A percentile compares a stretch with the other conserved stretches of the same genome.
These are phyloP conservation scores for Sphagnum tenellum DNA, from an alignment of 225 moss, liverwort and hornwort species.

Conservation along the genomic window DNA sequence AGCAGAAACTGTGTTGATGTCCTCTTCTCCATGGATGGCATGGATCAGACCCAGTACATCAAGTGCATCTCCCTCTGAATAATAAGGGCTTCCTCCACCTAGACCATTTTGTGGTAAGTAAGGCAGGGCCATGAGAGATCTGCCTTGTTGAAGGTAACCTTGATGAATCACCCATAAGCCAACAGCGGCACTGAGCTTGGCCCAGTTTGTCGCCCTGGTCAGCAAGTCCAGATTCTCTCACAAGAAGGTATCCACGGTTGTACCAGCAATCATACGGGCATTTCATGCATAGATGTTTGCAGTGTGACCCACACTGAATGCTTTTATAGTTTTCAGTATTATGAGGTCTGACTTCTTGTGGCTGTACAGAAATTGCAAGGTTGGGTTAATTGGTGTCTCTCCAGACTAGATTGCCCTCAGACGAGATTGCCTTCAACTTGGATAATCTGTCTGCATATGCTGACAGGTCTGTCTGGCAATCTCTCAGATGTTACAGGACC, in stretches of 20 bases:
- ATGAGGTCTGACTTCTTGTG: conserved; percentile 64
- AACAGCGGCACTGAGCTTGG: conserved; percentile 86
- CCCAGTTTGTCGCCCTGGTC: conserved; percentile 80
- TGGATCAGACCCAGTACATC: conserved; percentile 92
- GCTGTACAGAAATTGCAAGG: conserved; percentile 78
- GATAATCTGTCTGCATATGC: no score
- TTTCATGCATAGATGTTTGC: conserved; percentile 57
- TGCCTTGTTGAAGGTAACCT: conserved; percentile 79
- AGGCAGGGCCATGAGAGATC: conserved; percentile 59
- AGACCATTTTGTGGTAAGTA: conserved; percentile 56
- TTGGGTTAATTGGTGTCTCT: conserved; percentile 79
- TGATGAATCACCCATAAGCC: conserved; percentile 87
- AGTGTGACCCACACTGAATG: conserved; percentile 85
- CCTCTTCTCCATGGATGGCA: conserved; percentile 71
- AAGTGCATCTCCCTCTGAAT: conserved; percentile 80
- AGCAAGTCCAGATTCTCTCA: conserved; percentile 89
- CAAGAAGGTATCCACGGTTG: conserved; percentile 81
- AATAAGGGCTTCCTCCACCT: conserved; percentile 42
- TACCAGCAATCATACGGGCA: conserved; percentile 91
- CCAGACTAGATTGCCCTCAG: conserved; percentile 75
- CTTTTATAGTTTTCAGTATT: conserved; percentile 82
- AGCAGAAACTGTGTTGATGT: conserved; percentile 51
- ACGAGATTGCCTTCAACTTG: no score
- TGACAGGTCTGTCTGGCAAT: no score
- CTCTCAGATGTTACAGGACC: no score